Conservation (phyloP, 2,329 filamentous ascomycete species). For the Phialemoniopsis sp. region DNA sequence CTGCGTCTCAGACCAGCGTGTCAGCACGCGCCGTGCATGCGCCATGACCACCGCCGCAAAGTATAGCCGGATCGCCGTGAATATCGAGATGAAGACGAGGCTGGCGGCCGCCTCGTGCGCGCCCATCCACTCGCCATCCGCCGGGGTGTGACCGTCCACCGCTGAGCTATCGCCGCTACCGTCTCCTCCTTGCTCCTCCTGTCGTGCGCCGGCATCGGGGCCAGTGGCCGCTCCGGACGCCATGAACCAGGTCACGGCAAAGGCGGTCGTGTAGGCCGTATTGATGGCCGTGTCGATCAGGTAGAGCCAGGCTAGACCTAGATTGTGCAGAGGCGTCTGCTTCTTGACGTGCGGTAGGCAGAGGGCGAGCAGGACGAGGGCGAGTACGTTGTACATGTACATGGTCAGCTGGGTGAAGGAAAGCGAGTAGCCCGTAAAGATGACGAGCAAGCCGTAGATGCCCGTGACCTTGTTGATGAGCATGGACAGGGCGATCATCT, state of each 20-base stretch:
- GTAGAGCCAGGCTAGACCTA: conserved; percentile 83
- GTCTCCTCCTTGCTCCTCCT: conserved; percentile 30
- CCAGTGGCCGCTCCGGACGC: conserved; percentile 7
- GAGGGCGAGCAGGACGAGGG: conserved; percentile 63
- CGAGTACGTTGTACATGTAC: conserved; percentile 80
- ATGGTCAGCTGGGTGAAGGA: conserved; percentile 82
- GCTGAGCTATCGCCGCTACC: no score
- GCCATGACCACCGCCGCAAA: conserved; percentile 81
- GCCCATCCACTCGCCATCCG: conserved; percentile 12
- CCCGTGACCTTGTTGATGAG: conserved; percentile 91
- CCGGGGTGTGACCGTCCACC: conserved; percentile 11
- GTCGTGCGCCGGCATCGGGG: conserved; percentile 29
- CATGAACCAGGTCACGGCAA: conserved; percentile 83
- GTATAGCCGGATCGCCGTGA: conserved; percentile 77
- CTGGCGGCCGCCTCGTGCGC: conserved; percentile 65
- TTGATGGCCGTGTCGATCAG: conserved; percentile 79
- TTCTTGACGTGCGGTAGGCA: conserved; percentile 77
- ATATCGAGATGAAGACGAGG: conserved; percentile 68
- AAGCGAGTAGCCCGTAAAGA: conserved; percentile 81
- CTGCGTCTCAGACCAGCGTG: conserved; percentile 55
- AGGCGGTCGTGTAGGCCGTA: conserved; percentile 74
- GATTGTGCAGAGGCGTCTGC: conserved; percentile 72
- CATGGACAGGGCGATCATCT: conserved; percentile 77
- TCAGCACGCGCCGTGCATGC: conserved; percentile 73
- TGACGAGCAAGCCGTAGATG: conserved; percentile 82